Evolutionary conservation across 306 rosid genomes (phyloP).

Genomic region (Lathyrus sativus): DNA sequence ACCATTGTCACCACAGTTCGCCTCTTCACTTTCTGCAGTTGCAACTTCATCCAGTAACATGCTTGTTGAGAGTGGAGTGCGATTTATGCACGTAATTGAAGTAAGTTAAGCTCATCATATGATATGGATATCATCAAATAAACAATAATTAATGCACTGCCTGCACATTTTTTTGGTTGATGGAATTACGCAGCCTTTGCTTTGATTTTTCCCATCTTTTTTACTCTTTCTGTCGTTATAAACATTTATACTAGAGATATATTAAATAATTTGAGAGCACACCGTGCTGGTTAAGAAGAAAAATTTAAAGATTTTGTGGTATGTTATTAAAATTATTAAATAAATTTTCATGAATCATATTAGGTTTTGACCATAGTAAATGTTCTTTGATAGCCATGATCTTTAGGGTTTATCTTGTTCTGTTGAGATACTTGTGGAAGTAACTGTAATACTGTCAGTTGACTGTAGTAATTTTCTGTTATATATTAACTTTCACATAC

Average conservation of each 20-base stretch:
- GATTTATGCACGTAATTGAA: constrained; percentile 75
- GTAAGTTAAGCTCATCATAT: constrained; percentile 58
- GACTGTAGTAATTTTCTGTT: constrained; percentile 12
- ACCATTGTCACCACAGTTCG: constrained; percentile 63
- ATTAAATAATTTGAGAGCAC: constrained; percentile 9
- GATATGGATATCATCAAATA: constrained; percentile 31
- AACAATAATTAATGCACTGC: constrained; percentile 25
- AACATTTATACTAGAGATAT: constrained; percentile 21
- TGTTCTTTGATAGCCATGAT: constrained; percentile 31
- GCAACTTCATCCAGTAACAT: constrained; percentile 58
- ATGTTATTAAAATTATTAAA: constrained; percentile 22
- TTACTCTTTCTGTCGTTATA: constrained; percentile 9
- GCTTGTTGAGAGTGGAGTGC: constrained; percentile 77
- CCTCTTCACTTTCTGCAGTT: constrained; percentile 73
- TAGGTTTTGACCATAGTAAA: constrained; percentile 11
- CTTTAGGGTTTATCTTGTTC: constrained; percentile 28
- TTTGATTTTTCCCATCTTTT: neutral
- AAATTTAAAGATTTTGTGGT: neutral
- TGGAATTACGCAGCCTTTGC: neutral
- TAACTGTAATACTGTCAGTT: constrained; percentile 27
- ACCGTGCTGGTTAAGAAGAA: constrained; percentile 25
- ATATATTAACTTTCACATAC: constrained; percentile 12
- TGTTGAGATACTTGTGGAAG: constrained; percentile 20
- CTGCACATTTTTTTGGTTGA: constrained; percentile 25
- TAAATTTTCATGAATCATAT: constrained; percentile 6